Evolutionary conservation across 768 basidiomycete genomes (phyloP).

Genomic region (Lanmaoa rubissima): DNA sequence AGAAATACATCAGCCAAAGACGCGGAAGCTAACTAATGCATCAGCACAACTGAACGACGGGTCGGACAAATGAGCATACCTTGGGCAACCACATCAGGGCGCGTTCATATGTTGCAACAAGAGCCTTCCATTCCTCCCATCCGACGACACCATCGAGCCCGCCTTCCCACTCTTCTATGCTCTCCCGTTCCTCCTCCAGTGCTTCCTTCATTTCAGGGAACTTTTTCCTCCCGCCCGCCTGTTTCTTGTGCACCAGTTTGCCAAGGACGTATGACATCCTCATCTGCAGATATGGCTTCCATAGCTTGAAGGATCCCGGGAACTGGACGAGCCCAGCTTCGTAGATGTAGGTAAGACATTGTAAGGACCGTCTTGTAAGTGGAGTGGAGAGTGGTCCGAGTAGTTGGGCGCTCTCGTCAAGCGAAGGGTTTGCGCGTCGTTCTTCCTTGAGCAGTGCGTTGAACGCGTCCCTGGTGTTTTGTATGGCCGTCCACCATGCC

Average conservation of each 20-base stretch:
- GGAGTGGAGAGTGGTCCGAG: slow-evolving; percentile 81
- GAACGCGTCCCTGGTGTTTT: slow-evolving; percentile 67
- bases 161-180: slow-evolving; percentile 81
- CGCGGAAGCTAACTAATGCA: slow-evolving; percentile 68
- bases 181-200: slow-evolving; percentile 79
- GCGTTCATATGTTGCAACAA: slow-evolving; percentile 87
- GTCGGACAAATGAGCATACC: slow-evolving; percentile 41
- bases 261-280: slow-evolving; percentile 88
- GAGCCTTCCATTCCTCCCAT: slow-evolving; percentile 91
- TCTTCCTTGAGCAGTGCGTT: slow-evolving; percentile 57
- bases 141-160: slow-evolving; percentile 88
- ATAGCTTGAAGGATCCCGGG: slow-evolving; percentile 89
- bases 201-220: slow-evolving; percentile 89
- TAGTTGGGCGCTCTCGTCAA: slow-evolving; percentile 51
- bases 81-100: slow-evolving; percentile 93
- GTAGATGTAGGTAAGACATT: slow-evolving; percentile 88
- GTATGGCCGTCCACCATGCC: slow-evolving; percentile 90
- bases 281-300: slow-evolving; percentile 88
- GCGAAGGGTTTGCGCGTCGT: slow-evolving; percentile 40
- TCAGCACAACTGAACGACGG: slow-evolving; percentile 1
- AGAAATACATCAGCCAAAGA: slow-evolving; percentile 91
- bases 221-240: slow-evolving; percentile 87
- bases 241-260: slow-evolving; percentile 64
- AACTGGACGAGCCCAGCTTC: slow-evolving; percentile 88
- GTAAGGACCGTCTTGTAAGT: slow-evolving; percentile 70